Evolutionary conservation across 2,329 filamentous ascomycete genomes (phyloP).

Genomic region (Geosmithia putterillii): DNA sequence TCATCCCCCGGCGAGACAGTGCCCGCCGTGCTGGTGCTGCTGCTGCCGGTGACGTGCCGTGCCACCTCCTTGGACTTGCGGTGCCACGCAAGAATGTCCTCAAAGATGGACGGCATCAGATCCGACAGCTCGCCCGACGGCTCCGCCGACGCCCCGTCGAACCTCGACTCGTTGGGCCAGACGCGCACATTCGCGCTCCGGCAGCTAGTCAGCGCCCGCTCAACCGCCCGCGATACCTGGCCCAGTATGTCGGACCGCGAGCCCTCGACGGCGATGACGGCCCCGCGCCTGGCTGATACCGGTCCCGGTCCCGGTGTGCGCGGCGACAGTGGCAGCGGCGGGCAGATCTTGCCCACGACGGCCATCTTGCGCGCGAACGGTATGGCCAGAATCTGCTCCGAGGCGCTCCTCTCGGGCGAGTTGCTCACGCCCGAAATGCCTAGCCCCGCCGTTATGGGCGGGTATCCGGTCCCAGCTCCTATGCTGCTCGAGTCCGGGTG

Average conservation of each 20-base stretch:
- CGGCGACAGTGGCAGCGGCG: conserved; percentile 37
- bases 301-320: conserved; percentile 1
- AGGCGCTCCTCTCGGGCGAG: conserved; percentile 25
- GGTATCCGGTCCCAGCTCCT: conserved; percentile 1
- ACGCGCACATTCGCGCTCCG: conserved; percentile 27
- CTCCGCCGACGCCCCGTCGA: not conserved
- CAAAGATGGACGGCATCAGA: conserved; percentile 48
- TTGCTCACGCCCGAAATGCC: not conserved
- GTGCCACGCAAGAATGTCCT: conserved; percentile 63
- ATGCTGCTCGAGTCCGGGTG: conserved; percentile 11
- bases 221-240: conserved; percentile 51
- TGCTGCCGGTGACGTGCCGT: conserved; percentile 21
- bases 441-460: not conserved
- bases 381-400: conserved; percentile 55
- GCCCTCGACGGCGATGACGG: conserved; percentile 76
- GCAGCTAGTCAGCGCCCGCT: conserved; percentile 42
- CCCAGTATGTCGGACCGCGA: conserved; percentile 37
- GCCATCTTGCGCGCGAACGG: conserved; percentile 65
- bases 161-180: conserved; percentile 25
- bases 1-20: not conserved
- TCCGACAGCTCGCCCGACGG: conserved; percentile 14
- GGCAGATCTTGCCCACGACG: conserved; percentile 63
- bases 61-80: conserved; percentile 60
- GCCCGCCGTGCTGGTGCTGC: not conserved
- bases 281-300: conserved; percentile 40